Evolutionary conservation across 2,329 filamentous ascomycete species (phyloP), one percentile per base, ranked within the genome.

Genomic region (Emmonsiellopsis sp.): DNA sequence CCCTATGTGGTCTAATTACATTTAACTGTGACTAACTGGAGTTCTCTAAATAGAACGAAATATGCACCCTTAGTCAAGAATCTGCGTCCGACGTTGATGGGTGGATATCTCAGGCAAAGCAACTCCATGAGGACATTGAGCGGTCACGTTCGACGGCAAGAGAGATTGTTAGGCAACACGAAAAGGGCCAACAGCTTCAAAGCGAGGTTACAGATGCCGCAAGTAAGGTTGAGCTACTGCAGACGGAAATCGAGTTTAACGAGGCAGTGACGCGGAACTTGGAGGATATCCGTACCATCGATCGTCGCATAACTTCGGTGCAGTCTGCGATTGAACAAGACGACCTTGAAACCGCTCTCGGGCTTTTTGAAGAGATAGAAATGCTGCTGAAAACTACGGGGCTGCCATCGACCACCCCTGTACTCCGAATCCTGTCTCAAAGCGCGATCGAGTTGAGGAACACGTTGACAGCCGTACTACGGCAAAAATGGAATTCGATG

Each of bases 71-170:
- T 57, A 94, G 91, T 69, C 81, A 83, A 64, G 83, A 89, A 59
- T 86, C 84, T 14, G 86, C 85, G 53, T 81, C 84, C 40, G 86
- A 94, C 63, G 86, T 95, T 49, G 86, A 89, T 64, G 81, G 84
- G 50, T 97, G 92, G 92, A 87, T 94, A 53, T 74, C 78, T 50
- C 88, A 93, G 68, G 89, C 91, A 47, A 88, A 88, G 69, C 82
- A 85, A 51, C 80, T 96, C 6, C 88, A 95, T 67, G 81, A 85
- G 57, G 92, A 96, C 65, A 92, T 96, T 59, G 82, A 88, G 62
- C 81, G 82, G 46, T 92, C 89, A 27, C 85, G 88, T 62, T 79
- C 81, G 13, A 84, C 90, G 37, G 90, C 92, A 21, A 84, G 84
- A 63, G 84, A 90, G 54, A 94, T 97, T 55, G 80, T 92, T 5